Evolutionary conservation across 768 basidiomycete genomes (phyloP), one percentile per base, ranked within the genome.

Genomic region (Naganishia randhawae): DNA sequence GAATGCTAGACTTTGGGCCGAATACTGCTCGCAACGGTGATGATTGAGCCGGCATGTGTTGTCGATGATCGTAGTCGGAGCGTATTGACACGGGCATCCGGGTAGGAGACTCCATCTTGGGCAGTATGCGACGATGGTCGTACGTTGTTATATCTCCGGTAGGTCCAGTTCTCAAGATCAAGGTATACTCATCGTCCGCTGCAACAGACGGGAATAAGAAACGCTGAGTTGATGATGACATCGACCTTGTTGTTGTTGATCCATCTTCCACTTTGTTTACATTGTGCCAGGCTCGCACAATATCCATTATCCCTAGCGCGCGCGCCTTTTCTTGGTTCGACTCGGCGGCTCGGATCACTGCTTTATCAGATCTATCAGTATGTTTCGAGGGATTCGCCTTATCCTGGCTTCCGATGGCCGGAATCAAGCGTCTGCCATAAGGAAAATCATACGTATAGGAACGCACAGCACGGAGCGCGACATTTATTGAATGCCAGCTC

Each of bases 171-270:
- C n/a, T 41, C 57, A 61, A 61, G 57, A 61, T n/a, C 39, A 39
- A 31, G 37, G 57, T 61, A 61, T 61, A 22, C 39, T 25, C 57
- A 35, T 33, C 32, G 4, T 48, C 13, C 11, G 14, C 45, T 48
- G 3, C 25, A 6, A n/a, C 8, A 16, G 42, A 42, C 11, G 25
- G 22, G 27, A 27, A 22, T 27, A 29, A 7, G 7, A 22, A 22
- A 55, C 11, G 27, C 16, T 19, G 32, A 54, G 57, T 27, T 41
- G 57, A 61, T 61, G 57, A 61, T 42, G n/a, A 22, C 45, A 48
- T 48, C 45, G 3, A 41, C 37, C 29, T 57, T 61, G 57, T 39
- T 61, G 57, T 61, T 61, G 57, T 61, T 61, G 57, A 61, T n/a
- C 14, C 57, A 61, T 42, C n/a, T n/a, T n/a, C n/a, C n/a, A n/a